Conservation (phyloP, 768 basidiomycete species). For the Gelatoporia subvermispora region DNA sequence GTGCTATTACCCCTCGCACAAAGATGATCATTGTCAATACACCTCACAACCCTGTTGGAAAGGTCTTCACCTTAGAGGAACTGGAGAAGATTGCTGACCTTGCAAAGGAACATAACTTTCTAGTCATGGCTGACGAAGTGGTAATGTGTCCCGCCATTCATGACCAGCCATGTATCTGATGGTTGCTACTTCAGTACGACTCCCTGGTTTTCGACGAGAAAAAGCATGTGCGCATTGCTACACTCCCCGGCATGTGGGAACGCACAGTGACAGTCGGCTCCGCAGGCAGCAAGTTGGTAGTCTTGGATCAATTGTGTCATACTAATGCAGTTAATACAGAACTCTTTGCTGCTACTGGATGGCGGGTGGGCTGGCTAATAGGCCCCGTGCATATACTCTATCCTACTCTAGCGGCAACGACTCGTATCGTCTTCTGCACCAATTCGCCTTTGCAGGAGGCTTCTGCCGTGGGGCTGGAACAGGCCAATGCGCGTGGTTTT, state of each 20-base stretch:
- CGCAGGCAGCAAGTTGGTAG: slow-evolving; percentile 65
- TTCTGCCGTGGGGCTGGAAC: slow-evolving; percentile 79
- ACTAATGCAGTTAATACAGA: slow-evolving; percentile 39
- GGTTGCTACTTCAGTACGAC: slow-evolving; percentile 70
- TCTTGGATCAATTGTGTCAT: slow-evolving; percentile 17
- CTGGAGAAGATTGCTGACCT: slow-evolving; percentile 79
- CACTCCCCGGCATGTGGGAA: slow-evolving; percentile 97
- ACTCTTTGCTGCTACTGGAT: slow-evolving; percentile 93
- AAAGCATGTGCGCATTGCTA: slow-evolving; percentile 88
- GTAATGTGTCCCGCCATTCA: slow-evolving; percentile 30
- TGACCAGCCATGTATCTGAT: background rate
- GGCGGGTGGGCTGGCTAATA: slow-evolving; percentile 96
- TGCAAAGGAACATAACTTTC: slow-evolving; percentile 85
- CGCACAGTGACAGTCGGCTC: slow-evolving; percentile 93
- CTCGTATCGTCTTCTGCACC: slow-evolving; percentile 90
- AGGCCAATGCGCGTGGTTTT: slow-evolving; percentile 64
- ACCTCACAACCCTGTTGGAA: slow-evolving; percentile 97
- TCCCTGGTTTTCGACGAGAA: slow-evolving; percentile 82
- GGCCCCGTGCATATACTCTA: slow-evolving; percentile 75
- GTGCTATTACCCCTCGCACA: slow-evolving; percentile 79
- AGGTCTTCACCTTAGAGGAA: slow-evolving; percentile 84
- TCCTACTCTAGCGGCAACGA: slow-evolving; percentile 84
- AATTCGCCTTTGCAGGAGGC: slow-evolving; percentile 95
- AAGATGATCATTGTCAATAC: slow-evolving; percentile 96
- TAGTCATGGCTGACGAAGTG: slow-evolving; percentile 96